Evolutionary conservation across 345 rosid species (phyloP).

Genomic region (Gossypium herbaceum): DNA sequence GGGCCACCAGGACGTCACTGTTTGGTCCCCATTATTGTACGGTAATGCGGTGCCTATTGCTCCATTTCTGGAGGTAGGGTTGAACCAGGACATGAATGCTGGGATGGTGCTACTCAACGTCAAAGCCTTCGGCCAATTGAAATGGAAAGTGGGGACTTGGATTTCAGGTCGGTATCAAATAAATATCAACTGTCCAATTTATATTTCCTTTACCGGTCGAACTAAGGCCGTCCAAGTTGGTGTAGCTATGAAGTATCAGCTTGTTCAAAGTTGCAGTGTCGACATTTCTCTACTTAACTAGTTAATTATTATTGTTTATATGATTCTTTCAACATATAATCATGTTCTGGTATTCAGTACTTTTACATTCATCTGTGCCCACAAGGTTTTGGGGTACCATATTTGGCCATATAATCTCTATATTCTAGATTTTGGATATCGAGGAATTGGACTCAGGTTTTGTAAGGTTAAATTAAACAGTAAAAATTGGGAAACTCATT

Average conservation of each 20-base stretch:
- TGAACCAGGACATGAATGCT: constrained; percentile 49
- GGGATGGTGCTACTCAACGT: constrained; percentile 53
- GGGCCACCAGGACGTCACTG: constrained; percentile 49
- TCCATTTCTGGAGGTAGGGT: constrained; percentile 29
- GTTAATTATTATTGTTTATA: neutral
- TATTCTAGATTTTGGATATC: constrained; percentile 25
- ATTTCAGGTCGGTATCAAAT: constrained; percentile 58
- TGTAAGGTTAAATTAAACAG: neutral
- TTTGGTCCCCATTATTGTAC: constrained; percentile 67
- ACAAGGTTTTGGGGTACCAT: too few species aligned
- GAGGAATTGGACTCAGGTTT: constrained; percentile 14
- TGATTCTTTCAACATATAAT: neutral
- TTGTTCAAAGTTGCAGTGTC: constrained; percentile 49
- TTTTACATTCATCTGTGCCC: too few species aligned
- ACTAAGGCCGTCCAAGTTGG: constrained; percentile 21
- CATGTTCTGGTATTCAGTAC: neutral
- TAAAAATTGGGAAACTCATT: neutral
- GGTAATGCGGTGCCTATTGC: constrained; percentile 52
- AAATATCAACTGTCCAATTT: constrained; percentile 60
- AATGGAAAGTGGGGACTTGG: constrained; percentile 82
- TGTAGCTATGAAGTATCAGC: constrained; percentile 46
- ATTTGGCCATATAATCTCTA: too few species aligned
- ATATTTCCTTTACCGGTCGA: constrained; percentile 23
- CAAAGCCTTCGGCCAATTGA: constrained; percentile 50
- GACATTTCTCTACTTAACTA: constrained; percentile 31